Base-by-base conservation (phyloP, 495 filamentous ascomycete species). In the Terfezia claveryi region DNA sequence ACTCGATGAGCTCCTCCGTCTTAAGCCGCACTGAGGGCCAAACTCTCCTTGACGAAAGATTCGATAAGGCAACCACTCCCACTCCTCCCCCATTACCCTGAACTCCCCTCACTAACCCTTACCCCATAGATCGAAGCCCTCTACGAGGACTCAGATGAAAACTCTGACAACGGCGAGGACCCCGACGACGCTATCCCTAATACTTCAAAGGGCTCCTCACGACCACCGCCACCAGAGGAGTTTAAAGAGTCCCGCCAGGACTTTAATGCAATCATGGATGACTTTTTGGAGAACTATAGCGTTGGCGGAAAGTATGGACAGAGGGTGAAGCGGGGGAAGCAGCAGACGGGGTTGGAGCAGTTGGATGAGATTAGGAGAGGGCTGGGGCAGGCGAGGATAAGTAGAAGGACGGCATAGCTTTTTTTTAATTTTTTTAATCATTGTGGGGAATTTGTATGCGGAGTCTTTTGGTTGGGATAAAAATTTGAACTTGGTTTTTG, bases 1-100 rank as follows among this genome's bases (percentile, higher is more conserved):
- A 94, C 70, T 94, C 87, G n/a, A 99, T 96, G 92, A 87, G 82
- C 0, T 93, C 85, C 7, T 94, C 91, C 0, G 81, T 87, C 0
- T 72, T 96, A 8, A 77, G 81, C 20, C 78, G 92, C 46, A 96
- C 89, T 1, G 91, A 94, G 58, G 85, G 86, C n/a, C 74, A 87
- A 38, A 79, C 80, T 6, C 75, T 87, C 10, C 73, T 96, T 17
- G 92, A 99, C 66, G 80, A 80, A 49, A 79, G 91, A 12, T 99
- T 96, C 64, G 91, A 95, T 61, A 82, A 80, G 55, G 62, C 61
- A 54, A 17, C 5, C 23, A 17, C 38, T 4, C 20, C 12, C 8
- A 8, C 4, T 4, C 2, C 6, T 1, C 7, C 11, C n/a, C 37
- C 7, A 2, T 32, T 32, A 32, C 27, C 27, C 27, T 32, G 27